Conservation (phyloP, 2,329 filamentous ascomycete genomes). For the Exophiala sp. region DNA sequence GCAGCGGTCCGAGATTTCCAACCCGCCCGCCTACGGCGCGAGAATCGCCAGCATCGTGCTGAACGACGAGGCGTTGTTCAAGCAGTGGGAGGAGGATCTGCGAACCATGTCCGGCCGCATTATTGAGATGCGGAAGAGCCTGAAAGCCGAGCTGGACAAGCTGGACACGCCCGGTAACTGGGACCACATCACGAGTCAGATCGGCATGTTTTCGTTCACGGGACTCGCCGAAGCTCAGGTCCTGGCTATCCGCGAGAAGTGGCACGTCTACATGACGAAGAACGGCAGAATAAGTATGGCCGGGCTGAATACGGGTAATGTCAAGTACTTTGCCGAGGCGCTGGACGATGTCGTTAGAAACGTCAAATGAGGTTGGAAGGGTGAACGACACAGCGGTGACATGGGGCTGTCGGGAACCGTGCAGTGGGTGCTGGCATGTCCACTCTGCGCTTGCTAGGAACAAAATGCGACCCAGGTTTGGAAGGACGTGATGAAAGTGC, state of each 20-base stretch:
- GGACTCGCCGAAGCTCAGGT: conserved; percentile 52
- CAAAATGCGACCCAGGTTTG: too few species aligned
- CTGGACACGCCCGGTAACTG: conserved; percentile 83
- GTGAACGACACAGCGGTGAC: too few species aligned
- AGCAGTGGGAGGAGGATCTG: conserved; percentile 89
- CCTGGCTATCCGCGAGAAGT: conserved; percentile 43
- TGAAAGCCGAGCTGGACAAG: conserved; percentile 77
- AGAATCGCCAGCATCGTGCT: conserved; percentile 80
- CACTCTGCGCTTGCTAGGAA: too few species aligned
- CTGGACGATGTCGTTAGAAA: conserved; percentile 72
- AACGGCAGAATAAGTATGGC: conserved; percentile 99
- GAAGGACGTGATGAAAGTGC: too few species aligned
- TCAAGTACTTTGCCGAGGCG: conserved; percentile 89
- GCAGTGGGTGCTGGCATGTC: not conserved
- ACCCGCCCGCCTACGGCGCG: conserved; percentile 91
- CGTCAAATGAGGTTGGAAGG: conserved; percentile 10
- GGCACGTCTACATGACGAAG: conserved; percentile 68
- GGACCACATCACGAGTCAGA: conserved; percentile 98
- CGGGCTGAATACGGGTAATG: conserved; percentile 85
- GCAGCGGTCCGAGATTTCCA: conserved; percentile 95
- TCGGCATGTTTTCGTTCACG: conserved; percentile 96
- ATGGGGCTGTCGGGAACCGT: too few species aligned
- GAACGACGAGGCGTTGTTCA: conserved; percentile 76
- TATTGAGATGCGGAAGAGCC: conserved; percentile 77
- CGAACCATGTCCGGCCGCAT: conserved; percentile 94